phyloP scores from a whole-genome alignment of 306 rosid genomes.

The Cucurbita ficifolia region DNA sequence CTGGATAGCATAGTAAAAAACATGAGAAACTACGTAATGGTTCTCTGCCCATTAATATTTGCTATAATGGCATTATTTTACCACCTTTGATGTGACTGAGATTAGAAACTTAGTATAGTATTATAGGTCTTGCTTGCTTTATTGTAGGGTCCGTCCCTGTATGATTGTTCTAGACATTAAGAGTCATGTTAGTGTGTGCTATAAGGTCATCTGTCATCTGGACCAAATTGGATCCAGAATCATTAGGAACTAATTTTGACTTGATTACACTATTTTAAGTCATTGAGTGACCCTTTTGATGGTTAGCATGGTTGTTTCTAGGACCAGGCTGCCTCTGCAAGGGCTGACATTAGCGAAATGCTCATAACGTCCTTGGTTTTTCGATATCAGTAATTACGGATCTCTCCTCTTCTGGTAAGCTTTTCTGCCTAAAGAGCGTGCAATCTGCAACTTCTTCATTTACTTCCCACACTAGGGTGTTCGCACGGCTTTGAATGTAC shows the following conservation, averaged over 20 bases:
- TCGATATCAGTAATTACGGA: too few species aligned
- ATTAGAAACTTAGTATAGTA: background rate
- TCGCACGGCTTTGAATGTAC: slow-evolving; percentile 88
- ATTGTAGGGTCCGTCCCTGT: background rate
- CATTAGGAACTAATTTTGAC: background rate
- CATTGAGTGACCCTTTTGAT: background rate
- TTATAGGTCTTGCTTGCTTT: background rate
- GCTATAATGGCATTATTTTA: background rate
- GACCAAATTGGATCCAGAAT: background rate
- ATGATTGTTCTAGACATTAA: background rate
- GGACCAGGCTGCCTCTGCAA: slow-evolving; percentile 96
- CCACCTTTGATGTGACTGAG: background rate
- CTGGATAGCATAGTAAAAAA: background rate
- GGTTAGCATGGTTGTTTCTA: slow-evolving; percentile 9
- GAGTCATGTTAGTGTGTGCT: too few species aligned
- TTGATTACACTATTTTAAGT: background rate
- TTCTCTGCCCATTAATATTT: background rate
- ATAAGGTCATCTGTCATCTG: too few species aligned
- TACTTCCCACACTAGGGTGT: slow-evolving; percentile 84
- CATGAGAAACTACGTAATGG: background rate
- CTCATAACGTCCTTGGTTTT: too few species aligned
- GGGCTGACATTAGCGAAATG: too few species aligned
- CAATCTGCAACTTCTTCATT: slow-evolving; percentile 84
- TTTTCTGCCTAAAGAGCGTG: slow-evolving; percentile 66
- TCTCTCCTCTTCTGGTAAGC: too few species aligned